Base-by-base conservation (phyloP, 345 rosid species). In the Aurinia saxatilis region DNA sequence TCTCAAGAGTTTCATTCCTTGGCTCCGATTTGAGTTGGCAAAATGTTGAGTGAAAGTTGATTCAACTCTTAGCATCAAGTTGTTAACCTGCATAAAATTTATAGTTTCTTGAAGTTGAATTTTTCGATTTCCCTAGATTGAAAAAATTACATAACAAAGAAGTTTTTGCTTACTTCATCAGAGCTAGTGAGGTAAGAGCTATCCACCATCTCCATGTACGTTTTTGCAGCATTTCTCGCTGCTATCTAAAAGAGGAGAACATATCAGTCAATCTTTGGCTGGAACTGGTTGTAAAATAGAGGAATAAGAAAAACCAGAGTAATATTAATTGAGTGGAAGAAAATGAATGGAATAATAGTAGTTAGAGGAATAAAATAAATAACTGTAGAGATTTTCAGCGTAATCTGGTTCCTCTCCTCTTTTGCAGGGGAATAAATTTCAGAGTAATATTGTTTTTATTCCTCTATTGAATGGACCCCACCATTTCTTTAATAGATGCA, bases 1-100 rank as follows among this genome's bases (percentile, higher is more conserved):
- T 71, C 95, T 81, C 47, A 86, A 74, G 8, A 63, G 51, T 50
- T 29, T 67, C 87, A 82, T 84, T n/a, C 85, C 93, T 56, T 80
- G 69, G 4, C 69, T 65, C 27, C 79, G 81, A 71, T 83, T 86
- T 10, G 80, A 70, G 51, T 75, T 83, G 21, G 75, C 54, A 54
- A 86, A 86, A 60, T 86, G 85, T 52, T 86, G 77, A 30, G 75
- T 57, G 66, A 81, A 76, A 18, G 78, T 78, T 19, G 73, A 77
- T 59, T 86, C 93, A 49, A 74, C 79, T 40, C 79, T 74, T 51
- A 73, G 70, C 81, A 81, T 65, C 7, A 81, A 69, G 61, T 38
- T 78, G 34, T 70, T 65, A 37, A 82, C 66, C 84, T 84, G 63
- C 30, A 27, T 2, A 2, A 21, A 51, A 18, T 27, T 30, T 47